Base-by-base conservation (phyloP, 2,329 filamentous ascomycete species). In the Pseudogymnoascus sp. region DNA sequence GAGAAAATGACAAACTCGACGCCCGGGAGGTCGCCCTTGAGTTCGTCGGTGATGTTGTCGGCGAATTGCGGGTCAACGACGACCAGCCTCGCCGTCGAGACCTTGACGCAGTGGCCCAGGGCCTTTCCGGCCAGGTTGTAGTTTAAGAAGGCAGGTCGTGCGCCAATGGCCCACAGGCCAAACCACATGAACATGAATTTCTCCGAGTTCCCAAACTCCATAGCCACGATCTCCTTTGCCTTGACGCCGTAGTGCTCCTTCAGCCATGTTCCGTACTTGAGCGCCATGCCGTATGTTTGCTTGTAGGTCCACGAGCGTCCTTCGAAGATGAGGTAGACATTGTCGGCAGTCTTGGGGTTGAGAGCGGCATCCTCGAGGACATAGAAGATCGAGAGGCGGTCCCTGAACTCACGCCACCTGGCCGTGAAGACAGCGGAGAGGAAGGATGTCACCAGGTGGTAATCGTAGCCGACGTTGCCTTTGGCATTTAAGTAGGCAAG, bases 71-170 rank as follows among this genome's bases (percentile, higher is more conserved):
- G 79, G 67, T 95, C 91, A 9, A 93, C 81, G 19, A 96, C 73
- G 63, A 93, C 77, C 2, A 96, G 71, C 9, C 82, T 82, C 0
- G 89, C 80, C 0, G 82, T 86, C 1, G 89, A 88, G 1, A 85
- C 84, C 67, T 81, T 83, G 50, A 96, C 79, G 68, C 89, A 93
- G 75, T 96, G 91, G 2, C 83, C 74, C 65, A 96, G 78, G 0
- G 90, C 81, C 29, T 88, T 84, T 11, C 86, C 88, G 0, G 83
- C 81, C 59, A 96, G 77, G 72, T 95, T 95, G 76, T 93, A 93
- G 75, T 96, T 96, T 76, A 96, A 88, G 69, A 95, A 91, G 0
- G 91, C 91, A 0, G 91, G 91, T 63, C 86, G 86, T 0, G 89
- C 91, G 10, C 92, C 92, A 64, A 96, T 85, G 31, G 87, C 85